These are phyloP conservation scores for Amanita rubescens DNA, from an alignment of 768 basidiomycete species.

Conservation along the genomic window DNA sequence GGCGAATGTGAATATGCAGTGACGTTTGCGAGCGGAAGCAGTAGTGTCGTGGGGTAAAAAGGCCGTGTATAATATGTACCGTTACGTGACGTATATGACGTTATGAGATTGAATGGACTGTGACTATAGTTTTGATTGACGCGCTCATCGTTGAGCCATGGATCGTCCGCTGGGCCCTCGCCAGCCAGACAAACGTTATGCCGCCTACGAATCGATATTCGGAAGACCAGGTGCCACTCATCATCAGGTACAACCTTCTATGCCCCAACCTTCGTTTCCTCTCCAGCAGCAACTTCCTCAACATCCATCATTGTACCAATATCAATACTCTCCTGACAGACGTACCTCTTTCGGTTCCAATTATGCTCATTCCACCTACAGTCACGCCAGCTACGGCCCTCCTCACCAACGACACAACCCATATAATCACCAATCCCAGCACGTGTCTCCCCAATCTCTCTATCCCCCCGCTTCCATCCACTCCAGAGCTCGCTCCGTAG, in stretches of 20 bases:
- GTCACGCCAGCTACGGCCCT: slow-evolving; percentile 17
- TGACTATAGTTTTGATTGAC: too few species aligned
- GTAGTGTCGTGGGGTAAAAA: too few species aligned
- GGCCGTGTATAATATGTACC: background rate
- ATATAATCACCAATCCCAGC: slow-evolving; percentile 14
- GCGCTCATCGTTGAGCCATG: slow-evolving; percentile 23
- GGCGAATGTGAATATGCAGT: background rate
- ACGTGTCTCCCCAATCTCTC: slow-evolving; percentile 17
- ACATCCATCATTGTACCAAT: slow-evolving; percentile 32
- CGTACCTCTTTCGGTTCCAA: slow-evolving; percentile 40
- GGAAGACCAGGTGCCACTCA: slow-evolving; percentile 61
- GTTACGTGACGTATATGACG: background rate
- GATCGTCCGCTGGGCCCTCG: slow-evolving; percentile 50
- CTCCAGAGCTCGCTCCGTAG: slow-evolving; percentile 44
- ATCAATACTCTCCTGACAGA: slow-evolving; percentile 36
- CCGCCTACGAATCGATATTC: slow-evolving; percentile 85
- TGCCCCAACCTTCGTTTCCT: too few species aligned
- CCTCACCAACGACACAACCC: slow-evolving; percentile 17
- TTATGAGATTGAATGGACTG: slow-evolving; percentile 4
- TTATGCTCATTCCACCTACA: slow-evolving; percentile 23
- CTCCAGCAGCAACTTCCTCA: slow-evolving; percentile 25
- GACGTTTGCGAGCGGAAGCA: background rate
- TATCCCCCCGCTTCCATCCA: slow-evolving; percentile 30
- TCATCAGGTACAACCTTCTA: too few species aligned
- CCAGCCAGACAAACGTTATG: slow-evolving; percentile 66